Base-by-base conservation (phyloP, 768 basidiomycete species). In the Amanita phalloides region DNA sequence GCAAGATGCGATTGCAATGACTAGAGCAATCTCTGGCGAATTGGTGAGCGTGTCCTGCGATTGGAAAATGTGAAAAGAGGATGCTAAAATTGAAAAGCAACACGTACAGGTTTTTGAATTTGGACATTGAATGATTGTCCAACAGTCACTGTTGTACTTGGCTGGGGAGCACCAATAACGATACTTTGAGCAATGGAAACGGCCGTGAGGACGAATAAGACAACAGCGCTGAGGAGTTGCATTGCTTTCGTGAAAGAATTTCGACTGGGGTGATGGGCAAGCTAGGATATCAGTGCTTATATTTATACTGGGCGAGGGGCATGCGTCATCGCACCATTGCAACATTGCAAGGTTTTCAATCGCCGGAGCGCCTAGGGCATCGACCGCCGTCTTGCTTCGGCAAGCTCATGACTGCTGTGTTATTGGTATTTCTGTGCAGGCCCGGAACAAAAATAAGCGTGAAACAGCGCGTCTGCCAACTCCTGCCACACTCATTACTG, bases 21-120 rank as follows among this genome's bases (percentile, higher is more conserved):
- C 70, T 48, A 79, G 60, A 14, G 69, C 73, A 3, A 78, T 68
- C 54, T 78, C 75, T 39, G 60, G 62, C 6, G 71, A 71, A 8
- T 64, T 63, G 1, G 70, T 64, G n/a, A 74, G 57, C 6, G 63
- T 46, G 48, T 70, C 60, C 73, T 76, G 48, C 35, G n/a, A 17
- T 17, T 2, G 17, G 8, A 9, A 41, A 21, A 20, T 21, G 17
- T 20, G n/a, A 20, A 4, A 2, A 8, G 39, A 20, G 4, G 17
- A 21, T 23, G 1, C 8, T 23, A 41, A 0, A 41, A 20, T 9
- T 17, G 20, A 10, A 41, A 9, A 21, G 5, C 2, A 41, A 11
- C 17, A 65, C 68, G 45, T 61, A 72, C 72, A 3, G 69, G 71
- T 38, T 62, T 60, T 41, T 65, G 63, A 26, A 74, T 60, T 54